phyloP scores from a whole-genome alignment of 2,329 filamentous ascomycete genomes.

The Thelonectria blattea region DNA sequence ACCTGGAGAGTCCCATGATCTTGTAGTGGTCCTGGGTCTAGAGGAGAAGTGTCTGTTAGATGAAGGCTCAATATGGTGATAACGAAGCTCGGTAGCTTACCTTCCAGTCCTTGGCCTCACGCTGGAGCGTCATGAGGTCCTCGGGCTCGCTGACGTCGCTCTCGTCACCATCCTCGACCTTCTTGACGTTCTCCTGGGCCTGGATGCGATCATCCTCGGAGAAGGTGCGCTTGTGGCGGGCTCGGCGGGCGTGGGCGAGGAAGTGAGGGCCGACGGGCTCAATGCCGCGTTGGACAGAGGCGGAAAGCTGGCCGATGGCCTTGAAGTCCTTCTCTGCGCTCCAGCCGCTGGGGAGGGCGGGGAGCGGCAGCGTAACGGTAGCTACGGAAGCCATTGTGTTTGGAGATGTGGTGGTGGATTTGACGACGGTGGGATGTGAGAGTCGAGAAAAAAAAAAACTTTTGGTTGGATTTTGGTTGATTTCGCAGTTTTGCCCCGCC shows the following conservation, averaged over 20 bases:
- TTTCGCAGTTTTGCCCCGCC: conserved; percentile 34
- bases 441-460: conserved; percentile 25
- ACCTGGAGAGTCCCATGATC: conserved; percentile 89
- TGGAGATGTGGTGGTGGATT: conserved; percentile 20
- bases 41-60: background rate
- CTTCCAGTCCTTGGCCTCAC: conserved; percentile 99
- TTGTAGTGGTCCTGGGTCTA: conserved; percentile 97
- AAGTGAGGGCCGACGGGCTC: conserved; percentile 98
- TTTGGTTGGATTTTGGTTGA: conserved; percentile 24
- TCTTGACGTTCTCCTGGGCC: conserved; percentile 93
- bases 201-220: conserved; percentile 98
- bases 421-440: conserved; percentile 26
- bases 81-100: conserved; percentile 52
- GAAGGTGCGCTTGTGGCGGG: conserved; percentile 96
- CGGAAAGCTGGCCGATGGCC: conserved; percentile 75
- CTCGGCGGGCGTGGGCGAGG: conserved; percentile 93
- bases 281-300: conserved; percentile 82
- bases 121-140: conserved; percentile 87
- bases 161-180: conserved; percentile 88
- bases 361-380: conserved; percentile 70
- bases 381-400: conserved; percentile 67
- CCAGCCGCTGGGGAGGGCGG: conserved; percentile 81
- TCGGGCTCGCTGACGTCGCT: conserved; percentile 93
- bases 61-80: background rate
- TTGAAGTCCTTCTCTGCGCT: conserved; percentile 91